Base-by-base conservation (phyloP, 257 asterid species). In the Forsythia viridissima region DNA sequence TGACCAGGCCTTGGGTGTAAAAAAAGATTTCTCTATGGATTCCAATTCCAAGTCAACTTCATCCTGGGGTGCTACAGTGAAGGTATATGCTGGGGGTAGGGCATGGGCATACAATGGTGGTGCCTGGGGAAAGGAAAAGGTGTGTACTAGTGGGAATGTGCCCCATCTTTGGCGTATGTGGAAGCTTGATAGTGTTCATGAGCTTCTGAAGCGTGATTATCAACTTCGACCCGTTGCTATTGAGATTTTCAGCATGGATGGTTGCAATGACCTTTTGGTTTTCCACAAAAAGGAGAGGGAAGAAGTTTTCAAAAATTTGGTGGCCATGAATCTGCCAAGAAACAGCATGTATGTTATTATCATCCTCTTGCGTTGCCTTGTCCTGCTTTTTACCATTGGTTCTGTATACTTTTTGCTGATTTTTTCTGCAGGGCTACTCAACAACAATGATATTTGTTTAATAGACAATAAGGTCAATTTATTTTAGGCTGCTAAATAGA, bases 21-120 rank as follows among this genome's bases (percentile, higher is more conserved):
- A 91, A 88, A 96, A 92, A 82, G 99, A 96, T 70, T 85, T 92
- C 66, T 91, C 99, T n/a, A 83, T 91, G 88, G 99, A 93, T 84
- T 89, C 98, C 59, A 92, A 92, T 72, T 88, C 96, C 79, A 96
- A 96, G 87, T 87, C 96, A 57, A 89, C 92, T 74, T 85, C 97
- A 69, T 93, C 97, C 21, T 93, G 98, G 99, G 91, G 88, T 87
- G 94, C 89, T 44, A 82, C 97, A 37, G 89, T 80, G 38, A 96
- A 87, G 86, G 81, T 93, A 77, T 90, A 87, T 78, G 85, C 88
- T 69, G 97, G 97, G 77, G 99, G 97, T 73, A 88, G 98, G 87
- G 99, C 99, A 75, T 96, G 98, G 99, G 99, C 98, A 20, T 96
- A 91, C 72, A 96, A 87, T 86, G 99, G 99, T 80, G 99, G 99